phyloP scores from a whole-genome alignment of 2,329 filamentous ascomycete genomes.

The Claviceps pazoutovae region DNA sequence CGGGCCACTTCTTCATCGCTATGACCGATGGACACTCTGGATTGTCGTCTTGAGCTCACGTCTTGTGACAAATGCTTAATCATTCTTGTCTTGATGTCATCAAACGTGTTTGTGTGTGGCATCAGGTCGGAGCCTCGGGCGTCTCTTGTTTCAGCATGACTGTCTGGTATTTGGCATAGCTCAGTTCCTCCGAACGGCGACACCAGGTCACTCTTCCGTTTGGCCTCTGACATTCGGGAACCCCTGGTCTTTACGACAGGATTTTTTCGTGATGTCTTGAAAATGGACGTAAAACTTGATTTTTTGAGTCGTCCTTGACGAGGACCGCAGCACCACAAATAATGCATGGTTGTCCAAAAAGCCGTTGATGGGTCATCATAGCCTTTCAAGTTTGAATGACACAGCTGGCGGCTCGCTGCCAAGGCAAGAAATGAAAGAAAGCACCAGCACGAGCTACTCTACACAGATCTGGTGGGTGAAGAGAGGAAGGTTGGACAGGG shows the following conservation, averaged over 20 bases:
- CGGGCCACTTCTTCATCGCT: constrained; percentile 40
- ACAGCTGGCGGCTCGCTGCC: not conserved
- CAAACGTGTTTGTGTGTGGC: constrained; percentile 27
- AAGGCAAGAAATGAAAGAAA: not conserved
- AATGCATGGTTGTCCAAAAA: constrained; percentile 6
- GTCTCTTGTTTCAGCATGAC: constrained; percentile 29
- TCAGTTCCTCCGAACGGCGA: constrained; percentile 10
- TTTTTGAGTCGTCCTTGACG: constrained; percentile 5
- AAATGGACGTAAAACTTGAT: constrained; percentile 6
- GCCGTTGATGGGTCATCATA: not conserved
- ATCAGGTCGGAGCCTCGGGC: constrained; percentile 12
- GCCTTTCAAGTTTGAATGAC: not conserved
- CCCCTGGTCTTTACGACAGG: constrained; percentile 5
- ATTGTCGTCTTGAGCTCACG: constrained; percentile 24
- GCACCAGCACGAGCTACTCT: not conserved
- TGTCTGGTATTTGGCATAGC: constrained; percentile 19
- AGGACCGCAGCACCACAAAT: constrained; percentile 14
- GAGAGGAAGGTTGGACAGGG: not conserved
- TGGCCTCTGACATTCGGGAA: not conserved
- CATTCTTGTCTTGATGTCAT: constrained; percentile 30
- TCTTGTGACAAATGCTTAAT: constrained; percentile 33
- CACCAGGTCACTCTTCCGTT: constrained; percentile 3
- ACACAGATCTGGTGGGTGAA: not conserved
- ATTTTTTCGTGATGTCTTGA: constrained; percentile 5
- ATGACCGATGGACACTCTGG: constrained; percentile 27